A percentile compares a stretch with the other conserved stretches of the same genome.
Evolutionary conservation across 768 basidiomycete genomes (phyloP).

Genomic region (Neoboletus brunneissimus): DNA sequence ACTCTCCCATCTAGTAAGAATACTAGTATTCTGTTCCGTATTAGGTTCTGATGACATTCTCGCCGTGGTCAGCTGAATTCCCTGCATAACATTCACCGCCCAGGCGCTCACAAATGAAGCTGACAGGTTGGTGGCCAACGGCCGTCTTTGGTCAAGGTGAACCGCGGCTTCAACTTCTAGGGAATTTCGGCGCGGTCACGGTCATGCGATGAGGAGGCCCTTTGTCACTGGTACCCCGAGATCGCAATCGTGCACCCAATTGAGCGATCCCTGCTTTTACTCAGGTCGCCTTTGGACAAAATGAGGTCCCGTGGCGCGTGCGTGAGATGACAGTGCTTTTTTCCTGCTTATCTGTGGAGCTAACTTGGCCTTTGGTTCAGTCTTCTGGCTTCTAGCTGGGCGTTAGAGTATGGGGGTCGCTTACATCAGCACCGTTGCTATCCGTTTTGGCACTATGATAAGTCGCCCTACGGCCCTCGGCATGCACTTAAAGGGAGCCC

Average conservation of each 20-base stretch:
- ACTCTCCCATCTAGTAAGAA: neutral
- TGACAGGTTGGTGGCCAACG: neutral
- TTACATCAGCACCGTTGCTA: constrained; percentile 13
- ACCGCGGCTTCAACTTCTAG: neutral
- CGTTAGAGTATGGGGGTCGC: neutral
- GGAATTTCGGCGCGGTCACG: neutral
- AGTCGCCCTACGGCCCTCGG: neutral
- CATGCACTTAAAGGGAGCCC: neutral
- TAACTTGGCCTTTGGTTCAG: neutral
- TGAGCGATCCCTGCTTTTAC: neutral
- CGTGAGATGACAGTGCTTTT: neutral
- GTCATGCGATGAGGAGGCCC: neutral
- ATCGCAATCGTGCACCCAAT: neutral
- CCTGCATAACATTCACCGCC: neutral
- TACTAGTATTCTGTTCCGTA: neutral
- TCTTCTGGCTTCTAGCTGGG: neutral
- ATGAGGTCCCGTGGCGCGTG: neutral
- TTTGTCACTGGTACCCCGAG: neutral
- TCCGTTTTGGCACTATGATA: neutral
- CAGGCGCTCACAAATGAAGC: neutral
- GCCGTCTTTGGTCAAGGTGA: neutral
- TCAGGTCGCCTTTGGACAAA: neutral
- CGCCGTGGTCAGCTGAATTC: neutral
- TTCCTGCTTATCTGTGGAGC: neutral
- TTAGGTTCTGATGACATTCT: neutral